phyloP scores from a whole-genome alignment of 2,329 filamentous ascomycete genomes.

The Aphanocladium album region DNA sequence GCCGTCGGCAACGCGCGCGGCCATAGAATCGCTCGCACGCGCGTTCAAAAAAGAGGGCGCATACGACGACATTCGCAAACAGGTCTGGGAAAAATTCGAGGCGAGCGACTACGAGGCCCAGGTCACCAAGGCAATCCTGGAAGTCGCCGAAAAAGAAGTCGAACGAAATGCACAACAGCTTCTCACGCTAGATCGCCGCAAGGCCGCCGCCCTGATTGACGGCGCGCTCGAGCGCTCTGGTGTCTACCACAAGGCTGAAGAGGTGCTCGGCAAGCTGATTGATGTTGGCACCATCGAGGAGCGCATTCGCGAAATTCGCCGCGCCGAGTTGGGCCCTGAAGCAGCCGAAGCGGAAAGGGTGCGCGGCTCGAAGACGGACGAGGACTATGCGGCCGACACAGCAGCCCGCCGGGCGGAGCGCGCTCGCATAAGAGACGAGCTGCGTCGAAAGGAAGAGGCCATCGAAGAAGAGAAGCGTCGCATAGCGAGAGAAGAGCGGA shows the following conservation, averaged over 20 bases:
- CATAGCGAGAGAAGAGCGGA: constrained; percentile 53
- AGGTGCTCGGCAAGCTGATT: constrained; percentile 62
- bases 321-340: constrained; percentile 63
- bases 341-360: constrained; percentile 59
- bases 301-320: constrained; percentile 63
- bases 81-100: constrained; percentile 70
- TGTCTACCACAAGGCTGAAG: constrained; percentile 67
- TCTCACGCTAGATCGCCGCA: constrained; percentile 66
- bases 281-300: constrained; percentile 63
- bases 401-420: constrained; percentile 55
- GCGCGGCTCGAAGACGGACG: constrained; percentile 67
- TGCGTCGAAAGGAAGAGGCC: constrained; percentile 53
- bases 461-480: constrained; percentile 58
- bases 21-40: constrained; percentile 71
- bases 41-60: constrained; percentile 83
- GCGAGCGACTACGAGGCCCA: constrained; percentile 64
- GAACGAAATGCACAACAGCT: constrained; percentile 68
- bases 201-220: constrained; percentile 71
- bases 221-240: constrained; percentile 72
- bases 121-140: constrained; percentile 61
- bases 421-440: constrained; percentile 55
- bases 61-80: constrained; percentile 72
- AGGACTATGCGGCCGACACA: constrained; percentile 66
- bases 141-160: constrained; percentile 68
- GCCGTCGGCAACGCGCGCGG: constrained; percentile 64